phyloP scores from a whole-genome alignment of 2,329 filamentous ascomycete species.

The Juglanconis juglandina region DNA sequence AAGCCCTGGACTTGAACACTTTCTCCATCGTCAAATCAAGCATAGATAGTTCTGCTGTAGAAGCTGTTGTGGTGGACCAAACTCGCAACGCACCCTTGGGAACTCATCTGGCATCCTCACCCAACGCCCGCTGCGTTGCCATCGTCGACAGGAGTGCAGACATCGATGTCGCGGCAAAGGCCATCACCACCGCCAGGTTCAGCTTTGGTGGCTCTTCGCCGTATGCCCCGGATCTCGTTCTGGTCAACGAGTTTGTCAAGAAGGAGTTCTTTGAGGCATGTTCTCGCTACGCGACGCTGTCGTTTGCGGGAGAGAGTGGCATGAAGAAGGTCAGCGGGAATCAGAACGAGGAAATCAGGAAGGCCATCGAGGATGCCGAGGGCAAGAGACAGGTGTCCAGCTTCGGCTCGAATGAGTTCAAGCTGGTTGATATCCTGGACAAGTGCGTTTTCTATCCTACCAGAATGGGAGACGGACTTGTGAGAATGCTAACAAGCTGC shows the following conservation, averaged over 20 bases:
- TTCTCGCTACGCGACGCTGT: constrained; percentile 33
- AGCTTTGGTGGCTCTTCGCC: constrained; percentile 53
- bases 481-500: neutral
- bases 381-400: constrained; percentile 23
- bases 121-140: constrained; percentile 36
- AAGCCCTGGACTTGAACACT: constrained; percentile 25
- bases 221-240: constrained; percentile 59
- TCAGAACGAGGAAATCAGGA: constrained; percentile 20
- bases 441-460: constrained; percentile 18
- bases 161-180: constrained; percentile 48
- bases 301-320: constrained; percentile 20
- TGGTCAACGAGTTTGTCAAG: constrained; percentile 63
- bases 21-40: constrained; percentile 23
- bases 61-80: constrained; percentile 27
- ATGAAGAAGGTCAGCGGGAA: constrained; percentile 20
- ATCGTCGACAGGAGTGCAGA: constrained; percentile 60
- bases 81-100: constrained; percentile 4
- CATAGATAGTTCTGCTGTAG: constrained; percentile 19
- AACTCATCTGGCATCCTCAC: constrained; percentile 19
- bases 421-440: constrained; percentile 25
- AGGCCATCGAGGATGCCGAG: constrained; percentile 24
- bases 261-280: constrained; percentile 51
- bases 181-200: constrained; percentile 52
- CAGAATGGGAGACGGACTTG: neutral
- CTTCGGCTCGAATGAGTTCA: constrained; percentile 24